Evolutionary conservation across 805 yeast species (phyloP), one percentile per base, ranked within the genome.

Genomic region (Brettanomyces sp.): DNA sequence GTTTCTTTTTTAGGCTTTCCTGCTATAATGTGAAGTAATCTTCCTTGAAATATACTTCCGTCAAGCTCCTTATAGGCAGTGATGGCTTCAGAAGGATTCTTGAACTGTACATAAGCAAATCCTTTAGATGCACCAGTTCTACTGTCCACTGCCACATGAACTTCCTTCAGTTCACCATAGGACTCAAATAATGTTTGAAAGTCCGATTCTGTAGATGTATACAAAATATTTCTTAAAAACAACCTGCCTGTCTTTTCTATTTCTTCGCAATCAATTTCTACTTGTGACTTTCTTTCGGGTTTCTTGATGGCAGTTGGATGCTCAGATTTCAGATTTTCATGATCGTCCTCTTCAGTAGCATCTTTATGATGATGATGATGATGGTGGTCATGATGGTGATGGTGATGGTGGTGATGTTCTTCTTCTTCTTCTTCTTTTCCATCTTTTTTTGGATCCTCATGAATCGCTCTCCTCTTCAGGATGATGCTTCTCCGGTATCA

Each of bases 101-200:
- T 66, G 58, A 84, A 93, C 59, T 82, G 79, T 11, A 89, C 73
- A 57, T 90, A 90, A 0, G 93, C 96, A 63, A 88, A 87, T 0
- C 99, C 99, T 64, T 93, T 93, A 1, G 96, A 83, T 55, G 80
- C 77, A 9, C 95, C 95, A 0, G 95, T 86, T 66, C 93, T 77
- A 3, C 95, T 82, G 59, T 91, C 98, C 35, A 89, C 63, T 1
- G 99, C 96, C 55, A 93, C 71, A 63, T 93, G 99, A 1, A 88
- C 95, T 65, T 93, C 98, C 52, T 81, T 86, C 36, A 89, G 62
- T 5, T 67, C 66, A 8, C 99, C 99, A 60, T 67, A 93, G 3
- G 69, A 60, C 4, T 71, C 51, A 56, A 93, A 90, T 23, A 89
- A 67, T 2, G 72, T 66, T 32, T 68, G 65, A 60, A 90, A 83